These are phyloP conservation scores for Scheffersomyces stambukii DNA, from an alignment of 1,139 yeast genomes.

Conservation along the genomic window DNA sequence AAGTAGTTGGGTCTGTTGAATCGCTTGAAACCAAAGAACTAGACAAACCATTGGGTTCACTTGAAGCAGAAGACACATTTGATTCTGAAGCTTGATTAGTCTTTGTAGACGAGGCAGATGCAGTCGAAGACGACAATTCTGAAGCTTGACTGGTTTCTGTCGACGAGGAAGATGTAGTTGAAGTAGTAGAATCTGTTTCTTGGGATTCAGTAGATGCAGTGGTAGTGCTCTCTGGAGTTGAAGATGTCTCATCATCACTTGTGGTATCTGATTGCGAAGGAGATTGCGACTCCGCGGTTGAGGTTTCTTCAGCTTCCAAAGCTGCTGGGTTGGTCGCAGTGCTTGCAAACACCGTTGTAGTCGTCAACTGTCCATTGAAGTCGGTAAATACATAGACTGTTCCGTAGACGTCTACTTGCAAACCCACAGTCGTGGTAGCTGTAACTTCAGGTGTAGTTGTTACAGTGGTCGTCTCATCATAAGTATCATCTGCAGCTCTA, in stretches of 20 bases:
- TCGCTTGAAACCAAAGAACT: too few species aligned
- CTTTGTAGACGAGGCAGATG: constrained; percentile 2
- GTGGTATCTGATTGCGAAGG: constrained; percentile 8
- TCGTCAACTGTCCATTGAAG: constrained; percentile 29
- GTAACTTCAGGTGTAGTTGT: constrained; percentile 31
- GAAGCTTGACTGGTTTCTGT: constrained; percentile 7
- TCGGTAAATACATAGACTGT: constrained; percentile 34
- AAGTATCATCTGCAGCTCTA: constrained; percentile 13
- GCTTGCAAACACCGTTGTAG: constrained; percentile 25
- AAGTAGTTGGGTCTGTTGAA: too few species aligned
- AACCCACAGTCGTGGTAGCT: constrained; percentile 25
- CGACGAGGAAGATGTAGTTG: constrained; percentile 5
- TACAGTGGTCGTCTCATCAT: constrained; percentile 20
- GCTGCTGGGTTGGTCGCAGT: constrained; percentile 12
- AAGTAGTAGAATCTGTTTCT: constrained; percentile 5
- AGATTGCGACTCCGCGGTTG: constrained; percentile 4
- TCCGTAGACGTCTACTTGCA: constrained; percentile 26
- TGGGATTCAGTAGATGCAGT: constrained; percentile 2
- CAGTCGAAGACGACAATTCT: constrained; percentile 3
- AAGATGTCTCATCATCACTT: constrained; percentile 4
- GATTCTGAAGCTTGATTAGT: constrained; percentile 3
- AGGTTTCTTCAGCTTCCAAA: constrained; percentile 3
- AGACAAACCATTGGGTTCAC: too few species aligned
- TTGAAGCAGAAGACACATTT: constrained; percentile 6
- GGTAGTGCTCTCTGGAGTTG: constrained; percentile 7